A percentile compares a stretch with the other conserved stretches of the same genome.
Conservation (phyloP, 1,284 basidiomycete genomes). For the Trichosporon asahii region DNA sequence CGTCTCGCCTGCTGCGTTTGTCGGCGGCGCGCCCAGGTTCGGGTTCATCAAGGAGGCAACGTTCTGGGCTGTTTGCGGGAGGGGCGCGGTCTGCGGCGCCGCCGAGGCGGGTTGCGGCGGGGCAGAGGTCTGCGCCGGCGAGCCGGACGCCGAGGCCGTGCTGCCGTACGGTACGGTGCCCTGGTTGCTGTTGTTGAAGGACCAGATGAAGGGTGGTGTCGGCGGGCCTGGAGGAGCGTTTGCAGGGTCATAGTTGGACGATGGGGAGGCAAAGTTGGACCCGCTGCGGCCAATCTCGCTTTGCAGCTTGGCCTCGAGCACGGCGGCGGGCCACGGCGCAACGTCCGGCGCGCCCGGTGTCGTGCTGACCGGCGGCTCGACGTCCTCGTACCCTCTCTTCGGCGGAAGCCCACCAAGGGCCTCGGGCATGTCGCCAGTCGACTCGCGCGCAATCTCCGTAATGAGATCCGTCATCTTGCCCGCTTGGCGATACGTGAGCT, state of each 20-base stretch:
- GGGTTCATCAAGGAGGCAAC: not conserved
- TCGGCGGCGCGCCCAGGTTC: not conserved
- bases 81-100: not conserved
- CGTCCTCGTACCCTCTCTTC: slow-evolving; percentile 20
- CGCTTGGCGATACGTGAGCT: slow-evolving; percentile 55
- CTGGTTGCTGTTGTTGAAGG: slow-evolving; percentile 10
- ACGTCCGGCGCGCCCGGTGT: slow-evolving; percentile 21
- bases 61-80: not conserved
- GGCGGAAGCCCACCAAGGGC: not conserved
- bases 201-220: slow-evolving; percentile 17
- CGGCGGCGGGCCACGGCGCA: not conserved
- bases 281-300: not conserved
- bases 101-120: not conserved
- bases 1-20: not conserved
- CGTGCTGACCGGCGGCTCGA: not conserved
- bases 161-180: slow-evolving; percentile 12
- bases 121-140: not conserved
- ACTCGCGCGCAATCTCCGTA: slow-evolving; percentile 27
- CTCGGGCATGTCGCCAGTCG: slow-evolving; percentile 16
- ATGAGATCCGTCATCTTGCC: slow-evolving; percentile 48
- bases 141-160: not conserved
- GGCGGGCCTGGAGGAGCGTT: not conserved
- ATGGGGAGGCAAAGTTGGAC: not conserved
- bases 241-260: not conserved
- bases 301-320: slow-evolving; percentile 15